Evolutionary conservation across 306 rosid species (phyloP).

Genomic region (Inga leiocalycina): DNA sequence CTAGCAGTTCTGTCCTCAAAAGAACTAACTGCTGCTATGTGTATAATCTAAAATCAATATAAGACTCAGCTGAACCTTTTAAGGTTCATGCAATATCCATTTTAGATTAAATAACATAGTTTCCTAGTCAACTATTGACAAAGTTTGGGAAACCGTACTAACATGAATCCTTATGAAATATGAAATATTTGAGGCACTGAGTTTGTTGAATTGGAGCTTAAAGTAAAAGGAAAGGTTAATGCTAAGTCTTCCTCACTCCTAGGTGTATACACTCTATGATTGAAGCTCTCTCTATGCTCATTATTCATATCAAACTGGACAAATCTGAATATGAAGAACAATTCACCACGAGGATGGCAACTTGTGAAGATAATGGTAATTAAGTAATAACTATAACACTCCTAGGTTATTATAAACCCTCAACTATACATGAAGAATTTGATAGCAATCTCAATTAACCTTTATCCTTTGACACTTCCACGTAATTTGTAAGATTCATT

Average conservation of each 20-base stretch:
- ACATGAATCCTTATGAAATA: not conserved
- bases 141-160: slow-evolving; percentile 1
- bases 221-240: not conserved
- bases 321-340: not conserved
- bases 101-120: not conserved
- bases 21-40: not conserved
- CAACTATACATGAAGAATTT: not conserved
- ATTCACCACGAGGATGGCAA: not conserved
- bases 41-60: not conserved
- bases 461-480: not conserved
- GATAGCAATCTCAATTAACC: not conserved
- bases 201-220: not conserved
- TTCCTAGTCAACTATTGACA: slow-evolving; percentile 18
- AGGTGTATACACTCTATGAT: not conserved
- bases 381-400: not conserved
- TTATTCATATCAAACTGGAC: not conserved
- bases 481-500: not conserved
- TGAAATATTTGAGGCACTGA: not conserved
- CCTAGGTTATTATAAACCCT: not conserved
- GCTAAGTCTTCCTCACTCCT: not conserved
- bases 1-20: slow-evolving; percentile 7
- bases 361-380: not conserved
- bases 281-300: not conserved
- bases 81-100: slow-evolving; percentile 7
- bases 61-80: not conserved